These are phyloP conservation scores for Penicillium fuscoglaucum DNA, from an alignment of 2,329 filamentous ascomycete species.

Conservation along the genomic window DNA sequence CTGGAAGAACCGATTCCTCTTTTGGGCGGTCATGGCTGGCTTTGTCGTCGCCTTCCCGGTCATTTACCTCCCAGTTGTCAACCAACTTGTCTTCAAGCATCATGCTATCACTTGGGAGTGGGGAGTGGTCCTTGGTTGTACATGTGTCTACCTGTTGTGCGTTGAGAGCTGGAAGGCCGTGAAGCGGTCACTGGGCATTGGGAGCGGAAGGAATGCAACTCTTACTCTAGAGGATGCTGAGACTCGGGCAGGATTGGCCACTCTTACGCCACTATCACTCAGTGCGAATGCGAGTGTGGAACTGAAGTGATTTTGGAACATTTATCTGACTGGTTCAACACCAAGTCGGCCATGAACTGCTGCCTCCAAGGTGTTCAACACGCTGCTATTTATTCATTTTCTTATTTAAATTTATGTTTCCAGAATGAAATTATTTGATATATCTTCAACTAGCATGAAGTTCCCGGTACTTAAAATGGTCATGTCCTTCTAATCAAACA, in stretches of 20 bases:
- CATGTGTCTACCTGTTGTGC: constrained; percentile 60
- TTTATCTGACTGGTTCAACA: constrained; percentile 16
- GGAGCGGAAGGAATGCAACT: constrained; percentile 34
- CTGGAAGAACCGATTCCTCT: constrained; percentile 70
- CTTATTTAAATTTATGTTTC: background rate
- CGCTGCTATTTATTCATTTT: background rate
- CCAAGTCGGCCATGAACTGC: background rate
- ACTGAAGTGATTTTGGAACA: constrained; percentile 23
- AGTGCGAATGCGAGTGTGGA: constrained; percentile 33
- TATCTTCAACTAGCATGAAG: background rate
- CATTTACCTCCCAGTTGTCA: constrained; percentile 67
- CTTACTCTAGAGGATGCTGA: constrained; percentile 37
- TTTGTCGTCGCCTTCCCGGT: constrained; percentile 58
- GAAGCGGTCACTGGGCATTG: constrained; percentile 53
- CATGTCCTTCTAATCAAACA: no score
- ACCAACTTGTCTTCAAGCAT: constrained; percentile 65
- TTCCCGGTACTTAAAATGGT: background rate
- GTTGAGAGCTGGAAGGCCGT: constrained; percentile 66
- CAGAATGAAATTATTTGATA: background rate
- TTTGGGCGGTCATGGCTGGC: constrained; percentile 62
- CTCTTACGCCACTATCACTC: constrained; percentile 22
- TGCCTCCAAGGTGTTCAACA: background rate
- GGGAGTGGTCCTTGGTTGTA: constrained; percentile 63
- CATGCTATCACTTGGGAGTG: constrained; percentile 67
- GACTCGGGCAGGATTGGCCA: constrained; percentile 31